Evolutionary conservation across 495 filamentous ascomycete genomes (phyloP), one percentile per base, ranked within the genome.

Genomic region (Endocarpon pusillum): DNA sequence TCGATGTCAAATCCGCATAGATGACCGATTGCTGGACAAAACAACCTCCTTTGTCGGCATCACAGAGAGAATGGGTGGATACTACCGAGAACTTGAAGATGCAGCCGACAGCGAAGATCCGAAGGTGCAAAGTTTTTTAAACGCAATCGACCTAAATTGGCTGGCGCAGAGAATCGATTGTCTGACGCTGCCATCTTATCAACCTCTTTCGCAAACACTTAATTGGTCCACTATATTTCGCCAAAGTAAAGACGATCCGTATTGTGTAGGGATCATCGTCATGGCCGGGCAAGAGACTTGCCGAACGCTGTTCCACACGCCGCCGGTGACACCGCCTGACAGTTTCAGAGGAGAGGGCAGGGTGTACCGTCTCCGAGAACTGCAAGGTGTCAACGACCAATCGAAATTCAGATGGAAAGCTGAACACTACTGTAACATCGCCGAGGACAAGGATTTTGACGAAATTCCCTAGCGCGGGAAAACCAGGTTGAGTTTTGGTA

Each of bases 201-300:
- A 31, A 31, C 28, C 28, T n/a, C 5, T 31, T 14, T 31, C 28
- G 5, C 12, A 31, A 14, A 31, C 28, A 14, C 28, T 31, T 7
- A 17, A 31, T 14, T 31, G 28, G 28, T 15, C 14, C 19, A 31
- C 28, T 17, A 31, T 31, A 7, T 31, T 31, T 31, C 28, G 28
- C 5, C 12, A n/a, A 5, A 31, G 28, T 14, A n/a, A 17, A 7
- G 28, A 31, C 12, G 28, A 31, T 31, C 12, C 7, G 14, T n/a
- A 31, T 7, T 31, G 28, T 31, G 28, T 31, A n/a, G 28, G 12
- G 12, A 31, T 31, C 12, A 17, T 31, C 19, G 28, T 31, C 28
- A n/a, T 31, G 19, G 28, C 28, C 5, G 28, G 28, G 28, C 12
- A 31, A 14, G 19, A 15, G 28, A 17, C 28, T 31, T 31, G 28